phyloP scores from a whole-genome alignment of 116 monocot genomes.

The Dioscorea cayenensis region DNA sequence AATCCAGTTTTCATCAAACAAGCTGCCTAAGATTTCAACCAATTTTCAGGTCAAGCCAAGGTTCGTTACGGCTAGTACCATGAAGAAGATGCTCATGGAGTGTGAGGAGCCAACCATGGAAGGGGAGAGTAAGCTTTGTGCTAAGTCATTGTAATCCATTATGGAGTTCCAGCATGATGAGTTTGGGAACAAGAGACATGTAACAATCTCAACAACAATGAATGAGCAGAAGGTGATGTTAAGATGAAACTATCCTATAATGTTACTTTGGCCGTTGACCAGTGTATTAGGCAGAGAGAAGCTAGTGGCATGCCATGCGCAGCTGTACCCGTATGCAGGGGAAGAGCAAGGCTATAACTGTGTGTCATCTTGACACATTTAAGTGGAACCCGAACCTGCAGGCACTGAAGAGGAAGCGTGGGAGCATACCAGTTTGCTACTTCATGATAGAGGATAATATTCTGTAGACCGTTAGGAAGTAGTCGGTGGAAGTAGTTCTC shows the following conservation, averaged over 20 bases:
- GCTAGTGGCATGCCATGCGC: too few species aligned
- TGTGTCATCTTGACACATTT: constrained; percentile 39
- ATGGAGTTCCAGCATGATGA: constrained; percentile 4
- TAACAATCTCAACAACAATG: constrained; percentile 7
- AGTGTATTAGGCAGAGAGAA: constrained; percentile 21
- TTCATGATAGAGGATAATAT: constrained; percentile 39
- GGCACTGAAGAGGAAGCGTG: constrained; percentile 40
- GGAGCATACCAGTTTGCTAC: constrained; percentile 28
- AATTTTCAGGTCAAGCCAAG: constrained; percentile 10
- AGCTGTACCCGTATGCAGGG: constrained; percentile 12
- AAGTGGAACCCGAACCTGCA: constrained; percentile 48
- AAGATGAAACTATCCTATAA: too few species aligned
- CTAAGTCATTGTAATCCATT: constrained; percentile 23
- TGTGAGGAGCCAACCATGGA: constrained; percentile 3
- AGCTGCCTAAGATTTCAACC: constrained; percentile 9
- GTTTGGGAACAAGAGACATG: background rate
- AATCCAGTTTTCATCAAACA: constrained; percentile 13
- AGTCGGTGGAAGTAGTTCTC: background rate
- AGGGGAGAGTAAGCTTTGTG: constrained; percentile 6
- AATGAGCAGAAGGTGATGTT: background rate
- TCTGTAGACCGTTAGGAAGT: constrained; percentile 15
- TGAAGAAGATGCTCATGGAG: constrained; percentile 1
- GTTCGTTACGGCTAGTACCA: background rate
- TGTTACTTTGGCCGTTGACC: constrained; percentile 12
- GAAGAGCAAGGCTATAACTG: constrained; percentile 24